Conservation (phyloP, 2,329 filamentous ascomycete species). For the Chaetomiaceae sp. region DNA sequence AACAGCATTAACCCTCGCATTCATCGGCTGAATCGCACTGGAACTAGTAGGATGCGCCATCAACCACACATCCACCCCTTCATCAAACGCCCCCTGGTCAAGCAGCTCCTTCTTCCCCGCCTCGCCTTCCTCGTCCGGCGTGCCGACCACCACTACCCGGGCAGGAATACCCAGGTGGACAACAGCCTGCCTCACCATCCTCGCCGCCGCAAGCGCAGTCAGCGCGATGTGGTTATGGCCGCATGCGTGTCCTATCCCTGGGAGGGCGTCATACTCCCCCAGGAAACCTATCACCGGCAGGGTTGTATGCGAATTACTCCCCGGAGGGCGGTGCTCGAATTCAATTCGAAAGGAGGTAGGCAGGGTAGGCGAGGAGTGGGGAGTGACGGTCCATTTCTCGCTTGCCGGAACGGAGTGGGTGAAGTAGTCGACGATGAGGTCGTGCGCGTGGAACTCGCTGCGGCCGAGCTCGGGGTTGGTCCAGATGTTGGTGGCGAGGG, state of each 20-base stretch:
- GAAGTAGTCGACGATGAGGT: constrained; percentile 6
- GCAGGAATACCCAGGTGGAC: neutral
- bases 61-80: constrained; percentile 1
- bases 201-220: neutral
- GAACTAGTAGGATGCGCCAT: constrained; percentile 3
- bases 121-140: neutral
- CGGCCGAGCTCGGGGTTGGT: neutral
- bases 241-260: neutral
- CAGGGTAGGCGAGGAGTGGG: neutral
- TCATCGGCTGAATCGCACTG: constrained; percentile 4
- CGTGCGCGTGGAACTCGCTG: neutral
- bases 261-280: constrained; percentile 1
- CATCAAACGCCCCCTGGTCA: neutral
- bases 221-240: constrained; percentile 2
- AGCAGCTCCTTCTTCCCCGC: neutral
- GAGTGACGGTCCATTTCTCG: neutral
- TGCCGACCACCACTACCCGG: neutral
- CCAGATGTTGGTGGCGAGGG: neutral
- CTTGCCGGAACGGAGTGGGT: neutral
- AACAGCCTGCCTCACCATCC: neutral
- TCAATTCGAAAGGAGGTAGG: neutral
- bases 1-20: neutral
- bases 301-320: neutral
- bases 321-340: neutral
- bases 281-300: constrained; percentile 1